Base-by-base conservation (phyloP, 108 stramenopile species). In the Skeletonema costatum region DNA sequence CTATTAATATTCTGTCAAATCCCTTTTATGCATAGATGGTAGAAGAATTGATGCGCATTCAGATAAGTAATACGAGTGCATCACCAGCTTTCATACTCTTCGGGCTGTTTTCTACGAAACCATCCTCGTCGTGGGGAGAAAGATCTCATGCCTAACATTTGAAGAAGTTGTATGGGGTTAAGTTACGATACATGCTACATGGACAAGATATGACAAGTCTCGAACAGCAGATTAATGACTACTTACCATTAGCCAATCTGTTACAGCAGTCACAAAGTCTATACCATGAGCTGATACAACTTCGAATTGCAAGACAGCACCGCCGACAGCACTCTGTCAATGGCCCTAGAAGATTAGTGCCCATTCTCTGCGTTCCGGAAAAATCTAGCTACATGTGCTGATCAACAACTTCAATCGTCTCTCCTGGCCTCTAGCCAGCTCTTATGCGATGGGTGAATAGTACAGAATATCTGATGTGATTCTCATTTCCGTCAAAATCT, bases 1-100 rank as follows among this genome's bases (percentile, higher is more conserved):
- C 9, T 39, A 5, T 39, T 39, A 39, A 16, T 14, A 44, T 44
- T 13, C 2, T 16, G 13, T 16, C 42, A 16, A 44, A 44, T 2
- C 14, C 42, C 2, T 3, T 44, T 44, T 3, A 44, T 44, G 42
- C 14, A 1, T 16, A 44, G 13, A 44, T 44, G 13, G 14, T 44
- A 44, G 14, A 1, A 16, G 39, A 41, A 11, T 9, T 11, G 5
- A 44, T 44, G 42, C 42, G 14, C 14, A 44, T 44, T 44, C 2
- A 44, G 13, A 16, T 16, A 39, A 39, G 8, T 44, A 6, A 44
- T 32, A 42, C 4, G 4, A 48, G 19, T 33, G 13, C 33, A 25
- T 74, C 64, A 74, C 73, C 73, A 74, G 31, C 73, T 74, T 35
- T 74, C 73, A 16, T 65, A 56, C 10, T 74, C 73, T 16, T 66